Evolutionary conservation across 1,139 yeast species (phyloP).

Genomic region (Debaryomyces sp.): DNA sequence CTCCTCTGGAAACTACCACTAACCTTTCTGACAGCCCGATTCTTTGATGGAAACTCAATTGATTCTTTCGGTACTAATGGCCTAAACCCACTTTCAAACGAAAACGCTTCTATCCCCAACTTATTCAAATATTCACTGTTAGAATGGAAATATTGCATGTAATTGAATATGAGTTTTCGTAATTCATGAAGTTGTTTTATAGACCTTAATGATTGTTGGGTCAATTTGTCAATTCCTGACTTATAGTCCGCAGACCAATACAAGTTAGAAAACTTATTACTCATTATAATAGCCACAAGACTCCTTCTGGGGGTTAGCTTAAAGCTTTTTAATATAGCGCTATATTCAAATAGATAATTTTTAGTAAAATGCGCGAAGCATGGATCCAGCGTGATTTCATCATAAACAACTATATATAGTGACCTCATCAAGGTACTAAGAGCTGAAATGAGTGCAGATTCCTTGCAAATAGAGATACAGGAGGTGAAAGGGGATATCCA

Average conservation of each 20-base stretch:
- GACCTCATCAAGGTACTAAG: not conserved
- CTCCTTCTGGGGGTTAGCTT: not conserved
- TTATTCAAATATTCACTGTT: constrained; percentile 39
- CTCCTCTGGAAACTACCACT: constrained; percentile 10
- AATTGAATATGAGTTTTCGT: constrained; percentile 40
- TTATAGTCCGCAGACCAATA: constrained; percentile 51
- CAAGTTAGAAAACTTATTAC: constrained; percentile 27
- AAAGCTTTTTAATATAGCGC: not conserved
- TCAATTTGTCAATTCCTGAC: constrained; percentile 37
- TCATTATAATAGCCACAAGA: constrained; percentile 6
- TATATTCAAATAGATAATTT: not conserved
- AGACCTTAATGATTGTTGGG: constrained; percentile 35
- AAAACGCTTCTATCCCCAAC: constrained; percentile 27
- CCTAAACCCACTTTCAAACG: constrained; percentile 27
- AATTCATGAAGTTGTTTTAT: constrained; percentile 46
- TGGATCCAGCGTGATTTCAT: not conserved
- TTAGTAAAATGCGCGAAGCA: not conserved
- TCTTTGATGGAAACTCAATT: not conserved
- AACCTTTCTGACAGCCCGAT: not conserved
- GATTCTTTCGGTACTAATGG: constrained; percentile 3
- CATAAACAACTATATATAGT: not conserved
- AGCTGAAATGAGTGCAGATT: constrained; percentile 6
- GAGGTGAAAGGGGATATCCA: constrained; percentile 18
- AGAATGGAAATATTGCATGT: constrained; percentile 40
- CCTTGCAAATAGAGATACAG: constrained; percentile 11